Conservation (phyloP, 768 basidiomycete genomes). For the Panus rudis region DNA sequence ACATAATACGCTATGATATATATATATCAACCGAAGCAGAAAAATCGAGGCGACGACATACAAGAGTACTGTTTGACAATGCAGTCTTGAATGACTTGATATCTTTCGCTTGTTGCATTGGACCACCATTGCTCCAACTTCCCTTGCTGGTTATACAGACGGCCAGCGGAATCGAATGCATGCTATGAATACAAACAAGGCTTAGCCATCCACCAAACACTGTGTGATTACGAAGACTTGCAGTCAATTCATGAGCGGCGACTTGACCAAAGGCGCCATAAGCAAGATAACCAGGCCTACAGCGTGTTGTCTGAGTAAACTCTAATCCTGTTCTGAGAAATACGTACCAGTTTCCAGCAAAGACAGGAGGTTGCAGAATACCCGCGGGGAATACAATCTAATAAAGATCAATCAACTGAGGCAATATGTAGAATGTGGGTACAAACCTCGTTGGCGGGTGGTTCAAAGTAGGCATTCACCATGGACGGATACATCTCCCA, state of each 20-base stretch:
- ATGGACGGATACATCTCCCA: constrained; percentile 90
- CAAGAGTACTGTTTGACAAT: constrained; percentile 90
- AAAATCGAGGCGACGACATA: constrained; percentile 22
- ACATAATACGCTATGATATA: constrained; percentile 60
- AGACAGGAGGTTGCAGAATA: constrained; percentile 90
- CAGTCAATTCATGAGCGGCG: constrained; percentile 87
- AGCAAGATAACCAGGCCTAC: constrained; percentile 80
- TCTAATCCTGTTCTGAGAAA: no score
- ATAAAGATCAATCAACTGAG: neutral
- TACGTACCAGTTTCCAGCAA: constrained; percentile 65
- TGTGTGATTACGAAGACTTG: constrained; percentile 26
- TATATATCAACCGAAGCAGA: neutral
- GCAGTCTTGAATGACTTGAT: constrained; percentile 77
- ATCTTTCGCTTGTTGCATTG: constrained; percentile 76
- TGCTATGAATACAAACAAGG: constrained; percentile 42
- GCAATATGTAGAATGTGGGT: neutral
- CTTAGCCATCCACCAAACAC: neutral
- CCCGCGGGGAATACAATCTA: constrained; percentile 96
- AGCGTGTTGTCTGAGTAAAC: constrained; percentile 5
- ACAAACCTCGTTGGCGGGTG: constrained; percentile 77
- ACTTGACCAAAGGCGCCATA: constrained; percentile 93
- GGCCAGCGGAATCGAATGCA: constrained; percentile 85
- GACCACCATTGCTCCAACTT: constrained; percentile 92
- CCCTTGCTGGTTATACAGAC: constrained; percentile 86
- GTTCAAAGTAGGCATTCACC: constrained; percentile 86